phyloP scores from a whole-genome alignment of 1,284 basidiomycete species.

The Rhodotorula sp. region DNA sequence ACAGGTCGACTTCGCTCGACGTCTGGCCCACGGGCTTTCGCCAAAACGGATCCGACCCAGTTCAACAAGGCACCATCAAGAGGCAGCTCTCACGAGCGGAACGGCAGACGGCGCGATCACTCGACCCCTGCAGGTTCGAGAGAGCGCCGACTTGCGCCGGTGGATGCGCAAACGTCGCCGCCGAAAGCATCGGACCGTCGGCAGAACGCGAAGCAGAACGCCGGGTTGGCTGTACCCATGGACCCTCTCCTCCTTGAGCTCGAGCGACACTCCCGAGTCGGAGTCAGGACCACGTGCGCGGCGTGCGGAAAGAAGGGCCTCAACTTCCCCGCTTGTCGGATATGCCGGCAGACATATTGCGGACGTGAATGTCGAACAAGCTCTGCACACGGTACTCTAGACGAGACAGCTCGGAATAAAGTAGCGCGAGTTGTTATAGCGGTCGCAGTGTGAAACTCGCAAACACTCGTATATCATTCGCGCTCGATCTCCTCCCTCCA shows the following conservation, averaged over 20 bases:
- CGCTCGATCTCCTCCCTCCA: no score
- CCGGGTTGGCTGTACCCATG: slow-evolving; percentile 17
- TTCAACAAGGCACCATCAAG: neutral
- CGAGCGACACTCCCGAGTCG: slow-evolving; percentile 36
- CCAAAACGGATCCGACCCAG: slow-evolving; percentile 22
- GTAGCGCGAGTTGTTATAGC: neutral
- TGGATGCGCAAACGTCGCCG: neutral
- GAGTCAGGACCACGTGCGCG: slow-evolving; percentile 39
- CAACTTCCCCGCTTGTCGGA: slow-evolving; percentile 37
- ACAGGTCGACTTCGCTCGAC: neutral
- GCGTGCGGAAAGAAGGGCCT: slow-evolving; percentile 39
- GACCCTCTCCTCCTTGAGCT: slow-evolving; percentile 43
- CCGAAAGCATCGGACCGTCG: neutral
- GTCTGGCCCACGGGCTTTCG: slow-evolving; percentile 26
- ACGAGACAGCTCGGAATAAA: no score
- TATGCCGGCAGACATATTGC: slow-evolving; percentile 29
- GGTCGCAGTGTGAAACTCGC: neutral
- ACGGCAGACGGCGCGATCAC: neutral
- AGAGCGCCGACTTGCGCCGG: neutral
- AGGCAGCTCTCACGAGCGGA: no score
- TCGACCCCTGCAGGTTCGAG: no score
- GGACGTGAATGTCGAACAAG: slow-evolving; percentile 24
- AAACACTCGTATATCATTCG: neutral
- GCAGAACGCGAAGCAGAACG: no score
- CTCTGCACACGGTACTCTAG: neutral